phyloP scores from a whole-genome alignment of 1,284 basidiomycete genomes.

The Leccinum fuscescens region DNA sequence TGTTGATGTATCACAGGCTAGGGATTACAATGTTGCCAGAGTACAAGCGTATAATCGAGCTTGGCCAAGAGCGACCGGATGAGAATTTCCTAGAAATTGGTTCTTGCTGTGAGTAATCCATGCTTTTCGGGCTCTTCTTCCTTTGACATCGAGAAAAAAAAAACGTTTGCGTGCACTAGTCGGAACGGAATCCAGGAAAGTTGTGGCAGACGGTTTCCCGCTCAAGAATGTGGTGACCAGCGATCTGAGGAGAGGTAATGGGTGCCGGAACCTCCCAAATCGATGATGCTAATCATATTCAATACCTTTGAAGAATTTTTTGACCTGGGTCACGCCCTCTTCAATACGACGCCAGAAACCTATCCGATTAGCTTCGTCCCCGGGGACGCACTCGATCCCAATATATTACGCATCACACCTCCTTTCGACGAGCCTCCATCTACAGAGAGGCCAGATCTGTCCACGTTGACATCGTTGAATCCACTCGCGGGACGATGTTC shows the following conservation, averaged over 20 bases:
- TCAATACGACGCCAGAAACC: conserved; percentile 30
- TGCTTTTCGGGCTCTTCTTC: neutral
- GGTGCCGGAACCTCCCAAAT: neutral
- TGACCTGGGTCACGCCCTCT: conserved; percentile 37
- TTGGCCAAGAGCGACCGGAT: conserved; percentile 20
- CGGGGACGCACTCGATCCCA: conserved; percentile 35
- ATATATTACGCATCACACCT: conserved; percentile 21
- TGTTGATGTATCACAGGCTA: conserved; percentile 7
- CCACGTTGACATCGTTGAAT: conserved; percentile 32
- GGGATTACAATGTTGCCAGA: conserved; percentile 13
- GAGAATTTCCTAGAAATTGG: conserved; percentile 29
- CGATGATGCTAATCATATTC: neutral
- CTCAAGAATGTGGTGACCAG: conserved; percentile 22
- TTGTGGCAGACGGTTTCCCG: conserved; percentile 25
- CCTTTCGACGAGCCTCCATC: conserved; percentile 13
- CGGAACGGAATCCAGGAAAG: conserved; percentile 28
- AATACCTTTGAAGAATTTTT: conserved; percentile 27
- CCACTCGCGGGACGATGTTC: conserved; percentile 34
- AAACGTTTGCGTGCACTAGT: conserved; percentile 10
- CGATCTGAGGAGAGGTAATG: conserved; percentile 21
- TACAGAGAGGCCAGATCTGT: conserved; percentile 21
- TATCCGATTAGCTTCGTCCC: conserved; percentile 36
- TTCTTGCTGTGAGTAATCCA: conserved; percentile 24
- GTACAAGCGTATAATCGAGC: conserved; percentile 18
- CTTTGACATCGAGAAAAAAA: neutral